These are phyloP conservation scores for Hyaloscypha bicolor DNA, from an alignment of 495 filamentous ascomycete species.

Conservation along the genomic window DNA sequence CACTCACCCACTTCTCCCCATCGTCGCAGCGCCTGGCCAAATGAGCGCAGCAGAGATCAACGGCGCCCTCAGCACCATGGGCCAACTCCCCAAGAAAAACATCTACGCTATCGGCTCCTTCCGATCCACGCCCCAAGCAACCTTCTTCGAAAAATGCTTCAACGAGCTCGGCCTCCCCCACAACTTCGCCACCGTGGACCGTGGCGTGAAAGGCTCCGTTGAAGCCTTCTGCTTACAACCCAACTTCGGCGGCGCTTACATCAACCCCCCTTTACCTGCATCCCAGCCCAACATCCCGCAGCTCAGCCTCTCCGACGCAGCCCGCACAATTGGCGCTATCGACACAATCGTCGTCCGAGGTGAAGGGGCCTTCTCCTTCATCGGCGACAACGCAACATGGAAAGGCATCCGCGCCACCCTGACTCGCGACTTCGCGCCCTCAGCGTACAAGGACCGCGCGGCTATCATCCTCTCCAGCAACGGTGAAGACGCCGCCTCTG, in stretches of 20 bases:
- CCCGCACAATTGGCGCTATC: constrained; percentile 72
- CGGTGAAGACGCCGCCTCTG: constrained; percentile 70
- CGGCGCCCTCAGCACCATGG: constrained; percentile 73
- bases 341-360: constrained; percentile 73
- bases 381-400: constrained; percentile 82
- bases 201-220: constrained; percentile 61
- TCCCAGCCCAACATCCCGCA: constrained; percentile 59
- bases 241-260: constrained; percentile 76
- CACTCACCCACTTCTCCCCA: constrained; percentile 79
- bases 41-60: constrained; percentile 84
- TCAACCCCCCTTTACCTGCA: constrained; percentile 68
- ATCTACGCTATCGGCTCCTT: constrained; percentile 79
- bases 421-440: constrained; percentile 78
- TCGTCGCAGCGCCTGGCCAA: constrained; percentile 83
- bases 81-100: constrained; percentile 75
- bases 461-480: constrained; percentile 71
- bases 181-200: constrained; percentile 73
- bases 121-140: constrained; percentile 69
- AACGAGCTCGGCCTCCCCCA: constrained; percentile 87
- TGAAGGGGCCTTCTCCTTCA: constrained; percentile 42
- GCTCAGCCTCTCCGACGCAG: constrained; percentile 62
- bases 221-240: constrained; percentile 69
- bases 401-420: constrained; percentile 80
- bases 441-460: constrained; percentile 72
- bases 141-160: constrained; percentile 87